Conservation (phyloP, 2,329 filamentous ascomycete genomes). For the Cladosporium phlei region DNA sequence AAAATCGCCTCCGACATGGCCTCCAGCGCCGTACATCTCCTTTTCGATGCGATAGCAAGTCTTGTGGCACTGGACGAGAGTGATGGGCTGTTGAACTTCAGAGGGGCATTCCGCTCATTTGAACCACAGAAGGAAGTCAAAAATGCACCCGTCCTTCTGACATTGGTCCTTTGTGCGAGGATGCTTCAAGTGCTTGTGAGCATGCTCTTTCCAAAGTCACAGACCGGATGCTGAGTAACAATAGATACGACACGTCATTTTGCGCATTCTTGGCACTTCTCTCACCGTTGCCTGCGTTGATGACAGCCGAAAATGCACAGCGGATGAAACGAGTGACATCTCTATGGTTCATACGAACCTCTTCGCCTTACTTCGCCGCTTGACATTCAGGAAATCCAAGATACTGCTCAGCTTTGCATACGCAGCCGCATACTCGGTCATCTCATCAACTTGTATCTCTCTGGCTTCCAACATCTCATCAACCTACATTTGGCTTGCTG, state of each 20-base stretch:
- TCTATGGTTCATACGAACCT: neutral
- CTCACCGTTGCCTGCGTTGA: neutral
- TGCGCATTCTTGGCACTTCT: neutral
- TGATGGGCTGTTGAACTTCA: neutral
- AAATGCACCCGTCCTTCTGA: neutral
- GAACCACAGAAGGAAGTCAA: neutral
- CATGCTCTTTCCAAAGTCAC: too few relatives aligned
- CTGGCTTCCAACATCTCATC: neutral
- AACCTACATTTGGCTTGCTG: neutral
- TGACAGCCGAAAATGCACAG: too few relatives aligned
- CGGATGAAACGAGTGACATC: too few relatives aligned
- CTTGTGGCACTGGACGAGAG: neutral
- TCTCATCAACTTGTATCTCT: neutral
- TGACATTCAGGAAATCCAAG: neutral
- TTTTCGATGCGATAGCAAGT: neutral
- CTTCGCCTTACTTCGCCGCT: neutral
- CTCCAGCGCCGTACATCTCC: too few relatives aligned
- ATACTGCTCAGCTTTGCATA: neutral
- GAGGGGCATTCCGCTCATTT: neutral
- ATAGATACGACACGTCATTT: neutral
- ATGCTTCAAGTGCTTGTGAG: neutral
- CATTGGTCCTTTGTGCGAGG: neutral
- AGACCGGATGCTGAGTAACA: neutral
- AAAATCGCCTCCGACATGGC: too few relatives aligned
- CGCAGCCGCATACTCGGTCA: neutral